Base-by-base conservation (phyloP, 768 basidiomycete species). In the Lentinula guzmanii region DNA sequence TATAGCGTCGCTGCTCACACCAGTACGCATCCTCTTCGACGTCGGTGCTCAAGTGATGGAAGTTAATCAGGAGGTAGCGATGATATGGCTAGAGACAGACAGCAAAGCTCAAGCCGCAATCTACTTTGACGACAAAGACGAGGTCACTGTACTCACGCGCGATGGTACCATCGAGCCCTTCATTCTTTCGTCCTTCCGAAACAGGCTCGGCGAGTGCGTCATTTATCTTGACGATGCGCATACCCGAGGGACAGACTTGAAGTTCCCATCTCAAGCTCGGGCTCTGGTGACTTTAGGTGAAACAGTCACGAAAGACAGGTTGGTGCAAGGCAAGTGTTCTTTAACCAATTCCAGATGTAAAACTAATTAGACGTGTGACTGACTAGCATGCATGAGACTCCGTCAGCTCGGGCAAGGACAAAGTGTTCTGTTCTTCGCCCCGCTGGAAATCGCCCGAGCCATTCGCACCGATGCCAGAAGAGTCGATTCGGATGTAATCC, bases 191-290 rank as follows among this genome's bases (percentile, higher is more conserved):
- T 28, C 28, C 28, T 28, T 28, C 28, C 28, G 28, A 10, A 64
- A 73, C 16, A 72, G 72, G 46, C 66, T 79, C 7, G 65, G 72
- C 5, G 68, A 72, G 59, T 81, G 79, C 37, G 61, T 79, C 4
- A 65, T 83, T 2, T 84, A 84, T 63, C 76, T 84, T 0, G 82
- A 84, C 52, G 82, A 84, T 54, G 79, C 80, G 0, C 82, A 83
- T 61, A 78, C 75, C 21, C 61, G 82, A 64, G 83, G 83, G 5
- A 85, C 83, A 0, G 83, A 84, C 60, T 68, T 84, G 13, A 83
- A 77, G 46, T 70, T 85, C 35, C 83, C 84, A 0, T 60, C 18
- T 1, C 61, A 71, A 16, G 75, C 70, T 39, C 72, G 76, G 7
- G 79, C 81, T 7, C 79, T 75, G 5, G 80, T 83, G 6, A 82